Evolutionary conservation across 2,329 filamentous ascomycete species (phyloP), one percentile per base, ranked within the genome.

Genomic region (Zopfia rhizophila): DNA sequence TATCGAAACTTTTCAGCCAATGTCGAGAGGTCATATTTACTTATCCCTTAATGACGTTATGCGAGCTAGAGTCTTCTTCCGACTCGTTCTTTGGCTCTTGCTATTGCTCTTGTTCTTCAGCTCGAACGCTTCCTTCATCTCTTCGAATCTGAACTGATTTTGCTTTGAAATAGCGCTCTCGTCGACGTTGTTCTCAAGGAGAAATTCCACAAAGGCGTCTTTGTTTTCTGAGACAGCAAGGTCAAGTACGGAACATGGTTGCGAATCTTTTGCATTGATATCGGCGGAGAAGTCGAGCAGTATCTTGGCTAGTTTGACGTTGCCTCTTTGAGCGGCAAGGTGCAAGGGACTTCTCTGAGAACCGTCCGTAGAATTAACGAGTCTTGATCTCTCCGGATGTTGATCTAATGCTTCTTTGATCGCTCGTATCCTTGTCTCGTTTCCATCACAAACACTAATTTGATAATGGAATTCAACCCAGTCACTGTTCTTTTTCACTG

Each of bases 381-480:
- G 51, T 2, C 8, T 7, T 3, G 25, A 28, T 14, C 44, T 44
- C 12, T 48, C 29, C 8, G 47, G 19, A 16, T 53, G 48, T 22
- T 45, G 31, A 14, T 57, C 25, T 14, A 61, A 12, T 8, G 44
- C 19, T 3, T 21, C 12, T 2, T 18, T 30, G 12, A 58, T 48
- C 1, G 46, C 22, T 28, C 31, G 17, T 5, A 55, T 25, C 2
- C 45, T 41, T 14, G 29, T 22, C 21, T 44, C 29, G 12, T 45
- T 13, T 13, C 44, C 25, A 4, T 29, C 23, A 18, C 35, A 55
- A 4, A 31, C 38, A 12, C 22, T 48, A 8, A 59, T 45, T 19
- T 52, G 45, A 11, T 41, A 46, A 36, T 61, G 56, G 8, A 61
- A 53, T 6, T 51, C 45, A 4, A 30, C 40, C 55, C 50, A 56